Evolutionary conservation across 805 yeast species (phyloP), one percentile per base, ranked within the genome.

Genomic region (Metschnikowia amazonensis): DNA sequence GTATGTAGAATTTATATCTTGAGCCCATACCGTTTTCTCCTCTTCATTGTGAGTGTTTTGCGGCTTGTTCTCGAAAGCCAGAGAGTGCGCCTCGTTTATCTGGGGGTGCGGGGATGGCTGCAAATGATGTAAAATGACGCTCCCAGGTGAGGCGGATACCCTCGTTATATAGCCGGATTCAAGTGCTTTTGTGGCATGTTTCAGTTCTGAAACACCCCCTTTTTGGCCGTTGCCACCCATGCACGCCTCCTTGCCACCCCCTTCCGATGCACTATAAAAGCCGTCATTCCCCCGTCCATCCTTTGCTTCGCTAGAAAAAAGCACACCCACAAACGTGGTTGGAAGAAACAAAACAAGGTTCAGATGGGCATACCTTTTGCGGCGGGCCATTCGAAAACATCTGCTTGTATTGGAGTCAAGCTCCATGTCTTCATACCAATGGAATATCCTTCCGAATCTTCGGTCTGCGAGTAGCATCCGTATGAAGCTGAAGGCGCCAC

Each of bases 271-370:
- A 28, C 23, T 37, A 37, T 37, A 11, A 28, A 20, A 37, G 9
- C 25, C 41, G 24, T 23, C 33, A 13, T 2, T 14, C 24, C 27
- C 41, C 32, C 18, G 17, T 14, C 25, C 17, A 7, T 21, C 27
- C 11, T 5, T 21, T 21, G 17, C 17, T 31, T 37, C 41, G 11
- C 86, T 80, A 44, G 72, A 71, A 59, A 74, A 85, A 2, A 84
- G 52, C 0, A 81, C 89, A 5, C 90, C 92, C 2, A 85, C 77
- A 64, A 78, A 77, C 0, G 80, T 73, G 16, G 72, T 66, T 0
- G 89, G 87, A 13, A 77, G 64, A 55, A 70, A 81, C 5, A 80
- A 56, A 1, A 76, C 69, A 9, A 72, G 42, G 24, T 70, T 61
- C 41, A 80, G 65, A 10, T 58, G 59, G 0, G 79, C 77, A 53